phyloP scores from a whole-genome alignment of 805 yeast genomes.

The Metschnikowia baotianmanensis region DNA sequence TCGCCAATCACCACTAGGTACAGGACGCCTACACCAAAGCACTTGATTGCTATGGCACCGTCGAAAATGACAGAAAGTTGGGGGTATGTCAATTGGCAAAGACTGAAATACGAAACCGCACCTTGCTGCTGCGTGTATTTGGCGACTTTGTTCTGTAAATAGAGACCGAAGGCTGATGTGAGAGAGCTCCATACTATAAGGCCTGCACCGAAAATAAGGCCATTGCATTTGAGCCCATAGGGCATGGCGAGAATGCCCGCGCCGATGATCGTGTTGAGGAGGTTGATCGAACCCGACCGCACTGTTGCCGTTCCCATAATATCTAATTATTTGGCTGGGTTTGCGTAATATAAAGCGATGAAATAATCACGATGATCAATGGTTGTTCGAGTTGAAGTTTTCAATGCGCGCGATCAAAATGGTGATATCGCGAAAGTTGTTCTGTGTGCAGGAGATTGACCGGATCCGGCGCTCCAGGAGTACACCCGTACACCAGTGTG shows the following conservation, averaged over 20 bases:
- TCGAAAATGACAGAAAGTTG: slow-evolving; percentile 68
- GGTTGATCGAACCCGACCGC: slow-evolving; percentile 59
- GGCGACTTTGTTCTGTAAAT: slow-evolving; percentile 61
- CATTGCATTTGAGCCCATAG: slow-evolving; percentile 66
- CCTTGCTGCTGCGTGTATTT: slow-evolving; percentile 43
- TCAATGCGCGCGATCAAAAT: too few species aligned
- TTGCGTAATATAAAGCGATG: neutral
- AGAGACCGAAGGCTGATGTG: slow-evolving; percentile 67
- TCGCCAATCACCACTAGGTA: slow-evolving; percentile 77
- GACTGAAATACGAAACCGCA: slow-evolving; percentile 44
- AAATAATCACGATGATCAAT: too few species aligned
- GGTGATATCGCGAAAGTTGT: too few species aligned
- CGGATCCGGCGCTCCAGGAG: too few species aligned
- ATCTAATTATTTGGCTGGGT: neutral
- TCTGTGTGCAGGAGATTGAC: too few species aligned
- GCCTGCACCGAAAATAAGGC: slow-evolving; percentile 54
- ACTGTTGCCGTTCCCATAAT: slow-evolving; percentile 31
- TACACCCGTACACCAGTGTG: too few species aligned
- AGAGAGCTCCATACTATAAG: slow-evolving; percentile 60
- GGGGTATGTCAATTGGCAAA: slow-evolving; percentile 63
- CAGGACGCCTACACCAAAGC: slow-evolving; percentile 74
- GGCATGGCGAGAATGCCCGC: slow-evolving; percentile 81
- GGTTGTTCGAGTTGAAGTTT: too few species aligned
- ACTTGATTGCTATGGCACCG: slow-evolving; percentile 69
- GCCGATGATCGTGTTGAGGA: slow-evolving; percentile 76